A percentile compares a stretch with the other conserved stretches of the same genome.
These are phyloP conservation scores for Plasmopara halstedii DNA, from an alignment of 352 stramenopile genomes.

Conservation along the genomic window DNA sequence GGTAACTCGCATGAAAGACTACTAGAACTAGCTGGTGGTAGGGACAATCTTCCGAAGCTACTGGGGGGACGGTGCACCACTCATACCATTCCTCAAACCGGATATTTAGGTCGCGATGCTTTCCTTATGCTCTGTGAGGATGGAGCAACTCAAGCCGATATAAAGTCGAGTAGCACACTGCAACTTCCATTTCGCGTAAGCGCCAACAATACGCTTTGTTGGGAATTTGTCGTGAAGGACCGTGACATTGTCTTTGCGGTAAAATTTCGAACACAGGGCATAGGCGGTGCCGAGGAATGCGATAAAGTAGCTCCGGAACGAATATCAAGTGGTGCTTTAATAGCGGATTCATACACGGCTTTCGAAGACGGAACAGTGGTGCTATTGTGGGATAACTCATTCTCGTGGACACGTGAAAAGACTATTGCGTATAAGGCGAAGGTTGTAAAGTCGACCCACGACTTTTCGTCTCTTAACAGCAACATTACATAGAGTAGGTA, in stretches of 20 bases:
- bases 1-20: slow-evolving; percentile 37
- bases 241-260: slow-evolving; percentile 62
- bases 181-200: slow-evolving; percentile 66
- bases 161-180: slow-evolving; percentile 46
- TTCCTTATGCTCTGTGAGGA: slow-evolving; percentile 67
- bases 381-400: slow-evolving; percentile 68
- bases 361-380: slow-evolving; percentile 59
- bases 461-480: neutral
- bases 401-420: slow-evolving; percentile 62
- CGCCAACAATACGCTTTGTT: slow-evolving; percentile 68
- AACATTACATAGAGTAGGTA: no score
- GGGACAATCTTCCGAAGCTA: slow-evolving; percentile 48
- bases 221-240: slow-evolving; percentile 60
- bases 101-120: slow-evolving; percentile 49
- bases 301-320: slow-evolving; percentile 46
- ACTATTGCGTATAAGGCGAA: slow-evolving; percentile 71
- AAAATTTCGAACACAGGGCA: slow-evolving; percentile 64
- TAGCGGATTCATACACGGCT: slow-evolving; percentile 54
- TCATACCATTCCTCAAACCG: slow-evolving; percentile 53
- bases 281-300: slow-evolving; percentile 50
- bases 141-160: slow-evolving; percentile 55
- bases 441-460: slow-evolving; percentile 40
- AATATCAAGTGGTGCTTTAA: slow-evolving; percentile 23
- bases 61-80: slow-evolving; percentile 46
- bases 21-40: slow-evolving; percentile 35